Evolutionary conservation across 2,329 filamentous ascomycete genomes (phyloP).

Genomic region (Pseudocercospora macadamiae): DNA sequence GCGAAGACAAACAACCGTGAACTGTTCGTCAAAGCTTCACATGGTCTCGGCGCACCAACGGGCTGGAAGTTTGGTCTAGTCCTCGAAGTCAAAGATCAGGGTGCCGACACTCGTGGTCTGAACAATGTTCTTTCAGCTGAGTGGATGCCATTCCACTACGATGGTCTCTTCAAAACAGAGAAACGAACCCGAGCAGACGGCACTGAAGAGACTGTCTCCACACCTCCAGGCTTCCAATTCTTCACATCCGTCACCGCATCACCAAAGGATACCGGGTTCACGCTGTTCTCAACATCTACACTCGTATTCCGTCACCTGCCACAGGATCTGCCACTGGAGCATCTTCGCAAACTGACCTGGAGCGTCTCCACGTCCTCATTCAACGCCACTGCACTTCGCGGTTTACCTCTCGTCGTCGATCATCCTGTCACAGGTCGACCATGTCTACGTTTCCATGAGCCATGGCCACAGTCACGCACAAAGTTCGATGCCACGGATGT

Average conservation of each 20-base stretch:
- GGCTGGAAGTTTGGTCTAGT: slow-evolving; percentile 22
- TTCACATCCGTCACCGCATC: slow-evolving; percentile 15
- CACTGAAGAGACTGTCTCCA: slow-evolving; percentile 14
- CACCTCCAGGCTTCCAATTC: slow-evolving; percentile 19
- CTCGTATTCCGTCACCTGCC: slow-evolving; percentile 11
- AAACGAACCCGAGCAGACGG: slow-evolving; percentile 8
- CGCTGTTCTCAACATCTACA: slow-evolving; percentile 16
- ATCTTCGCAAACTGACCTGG: too few species aligned
- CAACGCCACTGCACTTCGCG: background rate
- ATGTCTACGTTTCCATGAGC: slow-evolving; percentile 15
- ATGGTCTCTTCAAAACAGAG: slow-evolving; percentile 22
- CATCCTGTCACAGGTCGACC: slow-evolving; percentile 6
- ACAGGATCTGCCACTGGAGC: background rate
- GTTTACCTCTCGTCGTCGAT: slow-evolving; percentile 9
- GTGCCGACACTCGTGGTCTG: slow-evolving; percentile 10
- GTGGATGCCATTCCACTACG: slow-evolving; percentile 23
- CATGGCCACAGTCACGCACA: slow-evolving; percentile 13
- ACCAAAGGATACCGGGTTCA: slow-evolving; percentile 16
- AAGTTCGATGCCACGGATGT: slow-evolving; percentile 5
- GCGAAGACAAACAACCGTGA: slow-evolving; percentile 16
- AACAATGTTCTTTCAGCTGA: slow-evolving; percentile 20
- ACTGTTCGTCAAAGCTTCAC: slow-evolving; percentile 11
- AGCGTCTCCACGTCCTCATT: slow-evolving; percentile 12
- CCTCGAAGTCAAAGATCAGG: slow-evolving; percentile 21
- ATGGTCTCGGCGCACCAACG: slow-evolving; percentile 11